A percentile compares a stretch with the other conserved stretches of the same genome.
These are phyloP conservation scores for Schizochytrium sp. DNA, from an alignment of 108 stramenopile genomes.

Conservation along the genomic window DNA sequence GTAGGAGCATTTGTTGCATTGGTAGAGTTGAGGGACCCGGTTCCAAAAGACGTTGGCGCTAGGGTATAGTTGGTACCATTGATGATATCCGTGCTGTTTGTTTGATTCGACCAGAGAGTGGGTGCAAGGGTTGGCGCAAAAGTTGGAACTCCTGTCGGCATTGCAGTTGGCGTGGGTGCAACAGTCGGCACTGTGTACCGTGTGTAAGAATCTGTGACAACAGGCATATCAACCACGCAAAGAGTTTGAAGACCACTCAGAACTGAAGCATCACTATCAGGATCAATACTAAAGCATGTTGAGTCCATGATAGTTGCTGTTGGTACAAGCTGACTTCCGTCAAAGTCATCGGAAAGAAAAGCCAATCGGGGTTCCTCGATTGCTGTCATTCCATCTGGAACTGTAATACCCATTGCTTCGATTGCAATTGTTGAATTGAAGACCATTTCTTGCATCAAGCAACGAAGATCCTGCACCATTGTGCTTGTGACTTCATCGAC, in stretches of 20 bases:
- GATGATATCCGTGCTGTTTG: too few species aligned
- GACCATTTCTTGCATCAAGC: slow-evolving; percentile 34
- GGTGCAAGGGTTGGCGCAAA: not conserved
- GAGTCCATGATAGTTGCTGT: not conserved
- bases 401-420: not conserved
- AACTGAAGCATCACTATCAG: not conserved
- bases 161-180: not conserved
- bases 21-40: not conserved
- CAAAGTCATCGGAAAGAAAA: not conserved
- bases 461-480: not conserved
- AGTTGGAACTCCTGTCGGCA: not conserved
- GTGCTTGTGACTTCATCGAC: not conserved
- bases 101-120: too few species aligned
- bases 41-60: too few species aligned
- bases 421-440: not conserved
- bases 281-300: not conserved
- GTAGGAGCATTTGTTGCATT: not conserved
- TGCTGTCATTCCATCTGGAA: not conserved
- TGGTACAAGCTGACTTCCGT: slow-evolving; percentile 43
- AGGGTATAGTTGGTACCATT: too few species aligned
- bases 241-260: not conserved
- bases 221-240: slow-evolving; percentile 20
- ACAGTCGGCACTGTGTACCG: not conserved
- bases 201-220: not conserved
- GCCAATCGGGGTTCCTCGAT: not conserved